Evolutionary conservation across 345 rosid species (phyloP), one percentile per base, ranked within the genome.

Genomic region (Lepidium sativum): DNA sequence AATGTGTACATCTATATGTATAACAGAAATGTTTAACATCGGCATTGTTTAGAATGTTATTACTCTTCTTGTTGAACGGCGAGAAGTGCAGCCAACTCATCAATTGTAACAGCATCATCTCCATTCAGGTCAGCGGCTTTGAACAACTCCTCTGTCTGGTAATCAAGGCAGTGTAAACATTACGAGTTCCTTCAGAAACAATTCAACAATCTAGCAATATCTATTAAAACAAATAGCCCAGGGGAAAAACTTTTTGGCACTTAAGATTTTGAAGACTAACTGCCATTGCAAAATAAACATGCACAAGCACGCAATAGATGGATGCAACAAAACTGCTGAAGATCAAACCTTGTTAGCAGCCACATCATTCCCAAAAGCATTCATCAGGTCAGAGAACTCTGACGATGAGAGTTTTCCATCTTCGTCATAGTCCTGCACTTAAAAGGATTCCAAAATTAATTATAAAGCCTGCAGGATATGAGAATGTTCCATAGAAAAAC

Each of bases 41-140:
- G 14, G 47, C 41, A 53, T 37, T 11, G 60, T n/a, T 16, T 31
- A 43, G 29, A 58, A 15, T 48, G 64, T 52, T 67, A 69, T 83
- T 92, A 92, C 98, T 79, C 69, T 78, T 89, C 96, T 54, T 89
- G 97, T 74, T 92, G 96, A 77, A 76, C 31, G 40, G 92, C 89
- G 60, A 92, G 97, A 62, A 92, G 91, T 49, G 69, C 80, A 76
- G 98, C 97, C 79, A 92, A 73, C 83, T 92, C 98, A 78, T 92
- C 98, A 74, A 89, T 67, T 80, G 89, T 82, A 74, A 92, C 98
- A 78, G 75, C 82, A 68, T 83, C 94, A 60, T 89, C 98, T 73
- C 87, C 87, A 75, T 92, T 87, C 71, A 65, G 63, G 81, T 92
- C 98, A 68, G 97, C 97, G 8, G 88, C 88, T 81, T 81, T 84